Percentiles rank a stretch among this genome's conserved stretches.
These are phyloP conservation scores for Aquilaria sinensis DNA, from an alignment of 345 rosid genomes.

Conservation along the genomic window DNA sequence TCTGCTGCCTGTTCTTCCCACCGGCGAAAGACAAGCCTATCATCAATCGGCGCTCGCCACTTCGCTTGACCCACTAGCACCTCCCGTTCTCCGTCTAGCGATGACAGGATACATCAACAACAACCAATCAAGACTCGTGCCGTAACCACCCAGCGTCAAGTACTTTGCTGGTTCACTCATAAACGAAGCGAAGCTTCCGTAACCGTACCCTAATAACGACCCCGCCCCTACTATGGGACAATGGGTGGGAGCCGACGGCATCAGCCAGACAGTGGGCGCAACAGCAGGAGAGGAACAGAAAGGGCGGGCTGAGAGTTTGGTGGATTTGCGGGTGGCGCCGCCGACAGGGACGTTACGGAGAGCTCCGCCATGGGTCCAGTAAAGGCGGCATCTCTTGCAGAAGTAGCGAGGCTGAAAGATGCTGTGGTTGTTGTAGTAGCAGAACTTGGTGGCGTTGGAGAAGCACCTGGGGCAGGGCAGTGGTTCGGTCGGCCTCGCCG, in stretches of 20 bases:
- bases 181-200: conserved; percentile 18
- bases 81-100: no score
- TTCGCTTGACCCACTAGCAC: no score
- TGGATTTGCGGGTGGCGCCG: conserved; percentile 53
- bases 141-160: conserved; percentile 20
- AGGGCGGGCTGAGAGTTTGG: conserved; percentile 36
- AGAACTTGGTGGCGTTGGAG: conserved; percentile 53
- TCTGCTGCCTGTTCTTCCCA: no score
- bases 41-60: no score
- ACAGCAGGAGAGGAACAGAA: conserved; percentile 16
- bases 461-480: conserved; percentile 51
- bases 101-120: not conserved
- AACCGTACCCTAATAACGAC: no score
- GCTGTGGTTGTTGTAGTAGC: conserved; percentile 66
- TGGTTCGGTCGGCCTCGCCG: conserved; percentile 24
- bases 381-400: conserved; percentile 66
- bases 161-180: conserved; percentile 16
- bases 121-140: conserved; percentile 27
- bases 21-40: no score
- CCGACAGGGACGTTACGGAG: conserved; percentile 66
- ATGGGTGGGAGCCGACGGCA: not conserved
- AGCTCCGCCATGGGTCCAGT: conserved; percentile 72
- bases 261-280: conserved; percentile 12
- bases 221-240: no score
- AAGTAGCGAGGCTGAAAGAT: conserved; percentile 63